Percentiles rank a stretch among this genome's conserved stretches.
phyloP scores from a whole-genome alignment of 768 basidiomycete genomes.

The Candolleomyces efflorescens region DNA sequence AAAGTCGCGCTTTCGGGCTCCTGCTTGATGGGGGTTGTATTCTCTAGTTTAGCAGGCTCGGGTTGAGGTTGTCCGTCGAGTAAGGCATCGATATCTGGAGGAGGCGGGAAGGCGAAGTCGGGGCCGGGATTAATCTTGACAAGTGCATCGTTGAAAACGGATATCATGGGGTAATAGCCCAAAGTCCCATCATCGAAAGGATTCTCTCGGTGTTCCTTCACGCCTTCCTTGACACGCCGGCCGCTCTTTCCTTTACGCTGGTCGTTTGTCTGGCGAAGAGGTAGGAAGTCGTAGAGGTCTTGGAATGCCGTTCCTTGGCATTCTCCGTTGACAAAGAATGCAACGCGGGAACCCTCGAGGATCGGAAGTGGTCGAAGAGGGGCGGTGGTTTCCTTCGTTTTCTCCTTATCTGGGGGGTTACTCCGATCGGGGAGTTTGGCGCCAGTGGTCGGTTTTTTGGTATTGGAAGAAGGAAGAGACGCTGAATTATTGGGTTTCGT shows the following conservation, averaged over 20 bases:
- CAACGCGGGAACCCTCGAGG: constrained; percentile 67
- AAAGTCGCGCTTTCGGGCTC: constrained; percentile 5
- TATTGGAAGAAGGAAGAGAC: constrained; percentile 50
- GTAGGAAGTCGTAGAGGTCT: constrained; percentile 87
- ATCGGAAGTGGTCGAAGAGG: constrained; percentile 64
- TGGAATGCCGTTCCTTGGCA: constrained; percentile 79
- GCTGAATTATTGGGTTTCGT: constrained; percentile 52
- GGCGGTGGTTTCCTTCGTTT: constrained; percentile 33
- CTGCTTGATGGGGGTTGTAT: constrained; percentile 1
- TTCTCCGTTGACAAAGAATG: constrained; percentile 92
- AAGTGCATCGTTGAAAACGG: constrained; percentile 85
- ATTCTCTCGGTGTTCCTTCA: constrained; percentile 76
- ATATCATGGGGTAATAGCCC: constrained; percentile 95
- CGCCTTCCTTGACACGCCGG: constrained; percentile 58
- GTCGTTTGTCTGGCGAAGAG: constrained; percentile 57
- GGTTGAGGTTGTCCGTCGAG: constrained; percentile 31
- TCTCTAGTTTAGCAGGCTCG: constrained; percentile 2
- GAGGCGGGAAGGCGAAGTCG: constrained; percentile 76
- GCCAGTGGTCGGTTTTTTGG: constrained; percentile 53
- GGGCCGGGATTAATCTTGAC: constrained; percentile 89
- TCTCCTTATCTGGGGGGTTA: constrained; percentile 28
- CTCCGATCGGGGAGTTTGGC: constrained; percentile 65
- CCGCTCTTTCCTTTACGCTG: constrained; percentile 57
- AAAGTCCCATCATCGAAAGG: constrained; percentile 90
- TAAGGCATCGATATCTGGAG: constrained; percentile 67